A percentile compares a stretch with the other conserved stretches of the same genome.
These are phyloP conservation scores for Saturnispora quitensis DNA, from an alignment of 805 yeast species.

Conservation along the genomic window DNA sequence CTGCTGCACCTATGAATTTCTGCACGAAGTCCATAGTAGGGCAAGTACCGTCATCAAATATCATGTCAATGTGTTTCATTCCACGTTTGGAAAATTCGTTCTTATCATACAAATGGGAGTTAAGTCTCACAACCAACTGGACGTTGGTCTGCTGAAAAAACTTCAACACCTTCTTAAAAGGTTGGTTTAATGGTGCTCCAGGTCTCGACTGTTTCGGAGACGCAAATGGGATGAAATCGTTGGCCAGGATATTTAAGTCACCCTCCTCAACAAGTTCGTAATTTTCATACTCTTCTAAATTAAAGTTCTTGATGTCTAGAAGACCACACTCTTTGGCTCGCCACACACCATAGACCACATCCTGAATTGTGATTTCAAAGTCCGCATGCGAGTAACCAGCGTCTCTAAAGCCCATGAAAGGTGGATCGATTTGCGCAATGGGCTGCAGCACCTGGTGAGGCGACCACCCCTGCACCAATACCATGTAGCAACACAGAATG, in stretches of 20 bases:
- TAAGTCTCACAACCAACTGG: conserved; percentile 81
- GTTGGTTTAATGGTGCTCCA: conserved; percentile 52
- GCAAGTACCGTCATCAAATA: conserved; percentile 97
- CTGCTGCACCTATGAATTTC: conserved; percentile 91
- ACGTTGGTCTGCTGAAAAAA: conserved; percentile 69
- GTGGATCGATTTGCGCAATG: conserved; percentile 82
- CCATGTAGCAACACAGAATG: conserved; percentile 87
- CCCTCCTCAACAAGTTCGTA: conserved; percentile 96
- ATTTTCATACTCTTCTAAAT: conserved; percentile 87
- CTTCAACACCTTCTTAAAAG: conserved; percentile 72
- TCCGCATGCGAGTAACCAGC: conserved; percentile 97
- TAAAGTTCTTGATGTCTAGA: conserved; percentile 77
- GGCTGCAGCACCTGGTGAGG: conserved; percentile 98
- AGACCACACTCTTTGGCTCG: conserved; percentile 89
- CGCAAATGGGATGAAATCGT: conserved; percentile 95
- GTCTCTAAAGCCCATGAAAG: conserved; percentile 90
- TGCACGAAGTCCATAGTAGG: conserved; percentile 91
- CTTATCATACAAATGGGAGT: conserved; percentile 84
- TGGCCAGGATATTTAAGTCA: conserved; percentile 84
- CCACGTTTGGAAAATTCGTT: conserved; percentile 73
- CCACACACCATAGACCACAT: conserved; percentile 94
- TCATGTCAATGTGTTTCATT: conserved; percentile 88
- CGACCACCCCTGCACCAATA: conserved; percentile 92
- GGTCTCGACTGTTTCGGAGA: conserved; percentile 72
- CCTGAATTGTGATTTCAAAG: conserved; percentile 88